Conservation (phyloP, 2,329 filamentous ascomycete species). For the Nigrograna mackinnonii region DNA sequence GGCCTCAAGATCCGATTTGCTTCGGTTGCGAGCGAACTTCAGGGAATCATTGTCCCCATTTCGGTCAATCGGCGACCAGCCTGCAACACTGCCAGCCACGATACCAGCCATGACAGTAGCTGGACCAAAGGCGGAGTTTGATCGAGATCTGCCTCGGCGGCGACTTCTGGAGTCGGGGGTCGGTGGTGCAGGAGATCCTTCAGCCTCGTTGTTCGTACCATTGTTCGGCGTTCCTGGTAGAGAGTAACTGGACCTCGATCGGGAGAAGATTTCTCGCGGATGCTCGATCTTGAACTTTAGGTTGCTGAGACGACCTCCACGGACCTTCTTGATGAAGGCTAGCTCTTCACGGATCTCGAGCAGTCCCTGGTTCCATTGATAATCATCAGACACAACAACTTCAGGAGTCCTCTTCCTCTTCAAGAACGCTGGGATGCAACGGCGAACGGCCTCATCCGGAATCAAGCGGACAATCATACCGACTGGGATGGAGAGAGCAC, state of each 20-base stretch:
- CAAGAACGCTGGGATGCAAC: constrained; percentile 46
- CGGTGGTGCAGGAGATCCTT: constrained; percentile 50
- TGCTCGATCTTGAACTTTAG: constrained; percentile 78
- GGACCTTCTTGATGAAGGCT: constrained; percentile 77
- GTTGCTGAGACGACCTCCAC: constrained; percentile 80
- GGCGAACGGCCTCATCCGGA: constrained; percentile 68
- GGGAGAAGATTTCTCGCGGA: constrained; percentile 71
- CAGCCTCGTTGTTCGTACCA: constrained; percentile 41
- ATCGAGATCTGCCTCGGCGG: constrained; percentile 66
- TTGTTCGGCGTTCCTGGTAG: constrained; percentile 66
- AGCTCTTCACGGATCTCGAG: constrained; percentile 80
- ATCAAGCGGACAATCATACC: constrained; percentile 81
- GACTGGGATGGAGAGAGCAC: constrained; percentile 81
- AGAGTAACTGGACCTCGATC: constrained; percentile 64
- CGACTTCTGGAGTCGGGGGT: constrained; percentile 61
- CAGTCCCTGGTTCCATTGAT: constrained; percentile 70
- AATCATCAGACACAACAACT: constrained; percentile 49
- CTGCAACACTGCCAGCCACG: constrained; percentile 74
- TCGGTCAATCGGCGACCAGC: constrained; percentile 73
- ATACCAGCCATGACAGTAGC: constrained; percentile 84
- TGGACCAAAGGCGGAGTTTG: constrained; percentile 73
- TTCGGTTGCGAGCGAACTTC: constrained; percentile 37
- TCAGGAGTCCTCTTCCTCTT: constrained; percentile 47
- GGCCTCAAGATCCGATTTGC: constrained; percentile 45
- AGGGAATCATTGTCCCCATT: constrained; percentile 45